Conservation (phyloP, 2,329 filamentous ascomycete species). For the Exophiala spinifera region DNA sequence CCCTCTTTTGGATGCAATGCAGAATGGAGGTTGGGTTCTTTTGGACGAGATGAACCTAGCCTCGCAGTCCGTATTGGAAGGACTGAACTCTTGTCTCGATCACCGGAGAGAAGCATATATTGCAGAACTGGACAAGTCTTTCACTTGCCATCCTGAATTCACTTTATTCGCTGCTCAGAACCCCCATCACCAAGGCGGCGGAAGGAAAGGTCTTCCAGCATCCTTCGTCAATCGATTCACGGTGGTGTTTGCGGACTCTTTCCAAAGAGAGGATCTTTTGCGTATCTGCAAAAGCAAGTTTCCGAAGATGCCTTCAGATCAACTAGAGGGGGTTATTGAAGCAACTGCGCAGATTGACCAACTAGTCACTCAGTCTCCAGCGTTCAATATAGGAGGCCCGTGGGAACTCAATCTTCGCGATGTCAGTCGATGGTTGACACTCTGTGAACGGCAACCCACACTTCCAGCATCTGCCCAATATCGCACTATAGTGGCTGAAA, state of each 20-base stretch:
- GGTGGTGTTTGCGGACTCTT: slow-evolving; percentile 92
- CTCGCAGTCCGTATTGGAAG: slow-evolving; percentile 93
- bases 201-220: slow-evolving; percentile 86
- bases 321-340: slow-evolving; percentile 66
- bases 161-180: slow-evolving; percentile 97
- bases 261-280: slow-evolving; percentile 74
- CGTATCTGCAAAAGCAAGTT: slow-evolving; percentile 79
- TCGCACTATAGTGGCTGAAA: slow-evolving; percentile 76
- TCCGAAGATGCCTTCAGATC: slow-evolving; percentile 57
- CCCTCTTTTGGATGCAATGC: slow-evolving; percentile 94
- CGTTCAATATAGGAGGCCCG: slow-evolving; percentile 63
- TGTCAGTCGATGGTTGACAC: slow-evolving; percentile 78
- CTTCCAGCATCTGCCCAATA: slow-evolving; percentile 71
- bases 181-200: slow-evolving; percentile 93
- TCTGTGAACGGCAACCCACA: slow-evolving; percentile 57
- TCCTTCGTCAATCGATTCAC: slow-evolving; percentile 99
- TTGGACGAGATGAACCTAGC: slow-evolving; percentile 98
- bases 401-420: slow-evolving; percentile 97
- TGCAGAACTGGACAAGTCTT: slow-evolving; percentile 90
- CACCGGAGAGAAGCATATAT: slow-evolving; percentile 95
- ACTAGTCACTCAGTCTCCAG: slow-evolving; percentile 58
- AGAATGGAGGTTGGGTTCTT: slow-evolving; percentile 92
- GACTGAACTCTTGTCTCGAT: slow-evolving; percentile 92
- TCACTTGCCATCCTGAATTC: slow-evolving; percentile 84
- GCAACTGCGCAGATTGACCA: slow-evolving; percentile 80